Percentiles rank a stretch among this genome's conserved stretches.
Evolutionary conservation across 2,329 filamentous ascomycete species (phyloP).

Genomic region (Epichloe typhina): DNA sequence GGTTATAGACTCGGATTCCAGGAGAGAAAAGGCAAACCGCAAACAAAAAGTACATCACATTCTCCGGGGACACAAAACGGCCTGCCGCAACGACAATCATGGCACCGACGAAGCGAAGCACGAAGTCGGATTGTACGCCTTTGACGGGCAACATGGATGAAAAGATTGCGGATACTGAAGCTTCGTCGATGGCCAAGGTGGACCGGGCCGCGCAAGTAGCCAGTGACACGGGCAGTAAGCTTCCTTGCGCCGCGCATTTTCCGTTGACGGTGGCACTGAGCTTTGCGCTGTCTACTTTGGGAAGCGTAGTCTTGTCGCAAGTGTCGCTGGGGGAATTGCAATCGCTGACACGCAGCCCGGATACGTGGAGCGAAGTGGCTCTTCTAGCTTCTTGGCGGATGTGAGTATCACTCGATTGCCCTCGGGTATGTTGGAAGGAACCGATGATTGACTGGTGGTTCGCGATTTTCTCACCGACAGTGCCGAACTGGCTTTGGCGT

Average conservation of each 20-base stretch:
- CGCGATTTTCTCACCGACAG: slow-evolving; percentile 23
- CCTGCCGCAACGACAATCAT: slow-evolving; percentile 1
- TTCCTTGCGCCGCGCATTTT: slow-evolving; percentile 36
- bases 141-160: slow-evolving; percentile 5
- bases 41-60: neutral
- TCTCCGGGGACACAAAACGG: neutral
- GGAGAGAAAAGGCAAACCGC: neutral
- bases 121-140: slow-evolving; percentile 5
- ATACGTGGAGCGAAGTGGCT: slow-evolving; percentile 48
- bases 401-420: slow-evolving; percentile 26
- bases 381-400: slow-evolving; percentile 39
- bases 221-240: slow-evolving; percentile 10
- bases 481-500: slow-evolving; percentile 57
- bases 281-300: slow-evolving; percentile 48
- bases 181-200: slow-evolving; percentile 8
- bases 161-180: neutral
- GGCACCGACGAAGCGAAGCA: slow-evolving; percentile 14
- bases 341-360: slow-evolving; percentile 48
- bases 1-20: neutral
- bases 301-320: slow-evolving; percentile 49
- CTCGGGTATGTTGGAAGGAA: neutral
- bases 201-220: slow-evolving; percentile 2
- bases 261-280: slow-evolving; percentile 39
- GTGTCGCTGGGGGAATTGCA: slow-evolving; percentile 54
- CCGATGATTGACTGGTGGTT: slow-evolving; percentile 2